These are phyloP conservation scores for Tripterygium wilfordii DNA, from an alignment of 177 flowering plant species.

Conservation along the genomic window DNA sequence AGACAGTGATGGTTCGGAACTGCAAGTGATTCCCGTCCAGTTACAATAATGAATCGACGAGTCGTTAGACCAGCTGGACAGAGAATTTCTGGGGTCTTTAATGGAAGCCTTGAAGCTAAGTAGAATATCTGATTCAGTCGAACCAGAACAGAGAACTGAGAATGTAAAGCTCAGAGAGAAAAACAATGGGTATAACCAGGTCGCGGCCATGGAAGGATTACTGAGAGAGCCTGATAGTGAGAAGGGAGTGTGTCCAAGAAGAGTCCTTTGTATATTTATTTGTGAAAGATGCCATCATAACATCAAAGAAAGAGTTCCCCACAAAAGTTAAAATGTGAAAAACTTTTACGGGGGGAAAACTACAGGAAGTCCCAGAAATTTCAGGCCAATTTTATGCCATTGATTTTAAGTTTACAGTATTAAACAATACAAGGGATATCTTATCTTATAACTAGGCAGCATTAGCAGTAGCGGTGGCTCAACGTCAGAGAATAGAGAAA, in stretches of 20 bases:
- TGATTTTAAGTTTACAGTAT: too few species aligned
- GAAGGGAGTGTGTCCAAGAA: neutral
- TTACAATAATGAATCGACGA: slow-evolving; percentile 43
- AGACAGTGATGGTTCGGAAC: slow-evolving; percentile 20
- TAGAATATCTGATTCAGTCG: slow-evolving; percentile 48
- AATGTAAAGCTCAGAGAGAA: slow-evolving; percentile 21
- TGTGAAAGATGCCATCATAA: too few species aligned
- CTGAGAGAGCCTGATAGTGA: slow-evolving; percentile 11
- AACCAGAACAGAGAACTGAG: slow-evolving; percentile 25
- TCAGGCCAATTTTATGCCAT: too few species aligned
- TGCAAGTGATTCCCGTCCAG: slow-evolving; percentile 82
- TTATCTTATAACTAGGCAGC: too few species aligned
- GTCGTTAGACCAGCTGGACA: slow-evolving; percentile 65
- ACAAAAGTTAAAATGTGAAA: too few species aligned
- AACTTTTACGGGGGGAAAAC: too few species aligned
- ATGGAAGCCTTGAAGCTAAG: slow-evolving; percentile 67
- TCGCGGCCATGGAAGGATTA: slow-evolving; percentile 39
- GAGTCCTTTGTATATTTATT: too few species aligned
- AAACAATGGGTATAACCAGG: slow-evolving; percentile 16
- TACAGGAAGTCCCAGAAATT: too few species aligned
- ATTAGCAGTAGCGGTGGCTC: too few species aligned
- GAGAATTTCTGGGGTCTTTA: slow-evolving; percentile 51
- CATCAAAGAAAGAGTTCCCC: too few species aligned
- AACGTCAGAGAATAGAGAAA: too few species aligned
- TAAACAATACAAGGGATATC: too few species aligned